Evolutionary conservation across 2,329 filamentous ascomycete species (phyloP), one percentile per base, ranked within the genome.

Genomic region (Coleophoma crateriformis): DNA sequence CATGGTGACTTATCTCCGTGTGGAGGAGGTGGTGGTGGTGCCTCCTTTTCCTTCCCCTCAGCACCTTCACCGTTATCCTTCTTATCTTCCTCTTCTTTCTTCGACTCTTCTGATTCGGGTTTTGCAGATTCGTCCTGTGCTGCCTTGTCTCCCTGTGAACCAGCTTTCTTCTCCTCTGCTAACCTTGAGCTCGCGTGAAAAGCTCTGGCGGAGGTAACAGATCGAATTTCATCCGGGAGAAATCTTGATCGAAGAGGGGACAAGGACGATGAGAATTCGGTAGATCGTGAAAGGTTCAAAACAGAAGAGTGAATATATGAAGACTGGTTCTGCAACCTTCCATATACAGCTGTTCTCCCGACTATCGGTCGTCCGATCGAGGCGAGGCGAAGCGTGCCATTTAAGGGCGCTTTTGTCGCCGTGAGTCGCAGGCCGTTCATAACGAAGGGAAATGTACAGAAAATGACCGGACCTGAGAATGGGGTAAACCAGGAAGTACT

Each of bases 1-100:
- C 94, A 97, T 48, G 94, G 94, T 3, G 92, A 94, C 77, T 99
- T 99, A 73, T 96, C 90, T 53, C 94, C 94, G 65, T 99, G 94
- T 17, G 91, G 92, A n/a, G 94, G 92, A 13, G 91, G 92, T 19
- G 92, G 89, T 12, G 91, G 85, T 27, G 81, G 69, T 53, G 90
- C 49, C 49, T 56, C 55, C 43, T 58, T 51, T 42, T 50, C 55
- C 49, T 64, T 61, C 51, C 59, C 32, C n/a, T 48, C 47, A 27
- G 49, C 52, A 6, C 46, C 19, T 27, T 27, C 48, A 13, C 32
- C 41, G 8, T 20, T 27, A 14, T 44, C 41, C 10, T 44, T 19
- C 41, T 44, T 44, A 13, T 19, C 5, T 27, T 44, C 32, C 11
- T 55, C 33, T 58, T 56, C 12, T 17, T 57, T 55, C 20, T 52